Evolutionary conservation across 805 yeast species (phyloP), one percentile per base, ranked within the genome.

Genomic region (Suhomyces sp.): DNA sequence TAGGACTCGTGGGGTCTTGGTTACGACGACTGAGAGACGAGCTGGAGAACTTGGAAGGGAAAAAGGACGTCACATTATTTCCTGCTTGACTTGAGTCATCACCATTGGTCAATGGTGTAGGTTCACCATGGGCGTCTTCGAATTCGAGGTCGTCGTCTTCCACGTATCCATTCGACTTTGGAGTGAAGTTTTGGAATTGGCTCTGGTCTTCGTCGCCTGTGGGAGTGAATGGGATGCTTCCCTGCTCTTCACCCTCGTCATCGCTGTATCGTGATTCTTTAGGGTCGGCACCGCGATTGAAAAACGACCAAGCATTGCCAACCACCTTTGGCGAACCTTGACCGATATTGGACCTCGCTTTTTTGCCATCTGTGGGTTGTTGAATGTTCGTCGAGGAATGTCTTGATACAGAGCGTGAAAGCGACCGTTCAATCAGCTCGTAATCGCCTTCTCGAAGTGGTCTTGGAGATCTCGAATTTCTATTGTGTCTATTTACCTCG

Each of bases 291-390:
- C 38, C 38, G n/a, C 51, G 43, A 22, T 43, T 49, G 41, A 61
- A 60, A 35, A 63, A 60, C 8, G 53, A 42, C 43, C 63, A 51
- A 0, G 70, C 48, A 36, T 65, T 65, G n/a, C 56, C 52, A 6
- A 63, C 42, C 2, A 50, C 38, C 23, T 51, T 51, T 11, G 60
- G 54, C 1, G 53, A 39, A 13, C 51, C 54, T 19, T 40, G 37
- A 3, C 20, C 20, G 9, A 26, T 13, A 6, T 25, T 25, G 12
- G 28, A 12, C n/a, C n/a, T n/a, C n/a, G n/a, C n/a, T n/a, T n/a
- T n/a, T n/a, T n/a, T n/a, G n/a, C n/a, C n/a, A n/a, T n/a, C n/a
- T n/a, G n/a, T n/a, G n/a, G n/a, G n/a, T n/a, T n/a, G n/a, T n/a
- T n/a, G n/a, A n/a, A n/a, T n/a, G n/a, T n/a, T n/a, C n/a, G n/a